A percentile compares a stretch with the other conserved stretches of the same genome.
phyloP scores from a whole-genome alignment of 768 basidiomycete species.

The Psilocybe cyanescens region DNA sequence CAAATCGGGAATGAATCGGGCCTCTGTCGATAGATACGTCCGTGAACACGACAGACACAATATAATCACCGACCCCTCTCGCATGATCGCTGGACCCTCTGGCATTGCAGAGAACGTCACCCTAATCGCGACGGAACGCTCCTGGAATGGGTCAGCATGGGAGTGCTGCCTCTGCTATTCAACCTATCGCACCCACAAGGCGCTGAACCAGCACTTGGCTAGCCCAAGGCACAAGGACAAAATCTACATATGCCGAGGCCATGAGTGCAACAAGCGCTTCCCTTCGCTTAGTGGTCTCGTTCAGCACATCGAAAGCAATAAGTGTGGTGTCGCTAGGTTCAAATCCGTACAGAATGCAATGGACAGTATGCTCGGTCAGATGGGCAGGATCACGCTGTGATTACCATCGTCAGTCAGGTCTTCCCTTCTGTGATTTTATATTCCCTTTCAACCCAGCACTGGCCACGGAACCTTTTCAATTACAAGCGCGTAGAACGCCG shows the following conservation, averaged over 20 bases:
- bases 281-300: slow-evolving; percentile 58
- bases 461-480: too few relatives aligned
- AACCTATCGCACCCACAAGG: slow-evolving; percentile 39
- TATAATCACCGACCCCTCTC: slow-evolving; percentile 58
- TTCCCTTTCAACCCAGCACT: too few relatives aligned
- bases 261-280: slow-evolving; percentile 47
- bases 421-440: neutral
- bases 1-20: slow-evolving; percentile 46
- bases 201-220: slow-evolving; percentile 64
- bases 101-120: slow-evolving; percentile 16
- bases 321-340: slow-evolving; percentile 58
- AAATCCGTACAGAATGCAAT: slow-evolving; percentile 33
- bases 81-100: slow-evolving; percentile 44
- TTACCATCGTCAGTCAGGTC: neutral
- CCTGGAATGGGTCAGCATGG: slow-evolving; percentile 53
- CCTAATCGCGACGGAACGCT: slow-evolving; percentile 34
- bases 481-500: too few relatives aligned
- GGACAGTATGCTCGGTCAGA: slow-evolving; percentile 25
- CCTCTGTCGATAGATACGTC: slow-evolving; percentile 45
- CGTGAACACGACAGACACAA: slow-evolving; percentile 46
- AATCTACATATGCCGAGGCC: slow-evolving; percentile 58
- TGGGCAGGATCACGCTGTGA: slow-evolving; percentile 20
- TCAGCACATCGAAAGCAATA: slow-evolving; percentile 69
- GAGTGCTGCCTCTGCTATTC: slow-evolving; percentile 70
- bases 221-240: slow-evolving; percentile 62